phyloP scores from a whole-genome alignment of 2,329 filamentous ascomycete genomes.

The Drechslerella coelobrocha region DNA sequence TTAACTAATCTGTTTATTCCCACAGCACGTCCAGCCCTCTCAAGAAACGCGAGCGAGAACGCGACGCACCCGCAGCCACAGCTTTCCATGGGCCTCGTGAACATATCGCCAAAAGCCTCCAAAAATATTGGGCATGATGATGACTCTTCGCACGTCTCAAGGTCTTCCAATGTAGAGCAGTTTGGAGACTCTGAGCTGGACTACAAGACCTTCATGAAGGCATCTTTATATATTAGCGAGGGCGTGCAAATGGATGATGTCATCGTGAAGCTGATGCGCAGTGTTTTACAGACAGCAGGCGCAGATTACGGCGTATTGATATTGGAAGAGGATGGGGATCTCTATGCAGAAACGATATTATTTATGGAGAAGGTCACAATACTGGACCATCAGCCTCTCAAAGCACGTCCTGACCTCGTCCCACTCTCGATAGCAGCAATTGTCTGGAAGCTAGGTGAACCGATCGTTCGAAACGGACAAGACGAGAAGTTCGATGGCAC shows the following conservation, averaged over 20 bases:
- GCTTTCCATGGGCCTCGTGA: constrained; percentile 6
- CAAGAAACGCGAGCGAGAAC: constrained; percentile 48
- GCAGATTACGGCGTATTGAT: constrained; percentile 55
- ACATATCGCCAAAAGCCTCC: constrained; percentile 29
- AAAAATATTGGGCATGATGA: constrained; percentile 52
- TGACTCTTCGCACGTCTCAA: constrained; percentile 52
- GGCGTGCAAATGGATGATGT: constrained; percentile 55
- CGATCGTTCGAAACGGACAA: constrained; percentile 59
- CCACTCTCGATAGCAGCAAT: constrained; percentile 93
- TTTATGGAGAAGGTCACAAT: constrained; percentile 55
- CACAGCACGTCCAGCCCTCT: constrained; percentile 26
- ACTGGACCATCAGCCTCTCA: constrained; percentile 54
- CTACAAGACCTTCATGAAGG: constrained; percentile 55
- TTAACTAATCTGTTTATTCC: constrained; percentile 25
- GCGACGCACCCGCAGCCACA: constrained; percentile 35
- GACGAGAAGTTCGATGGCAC: constrained; percentile 55
- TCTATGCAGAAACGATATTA: constrained; percentile 54
- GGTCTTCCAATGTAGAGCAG: constrained; percentile 52
- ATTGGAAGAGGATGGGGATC: constrained; percentile 54
- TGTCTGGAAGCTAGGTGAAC: constrained; percentile 84
- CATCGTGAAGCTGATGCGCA: constrained; percentile 55
- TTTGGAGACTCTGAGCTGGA: constrained; percentile 55
- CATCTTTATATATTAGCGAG: constrained; percentile 55
- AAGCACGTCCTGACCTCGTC: constrained; percentile 59
- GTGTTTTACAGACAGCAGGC: constrained; percentile 55